A percentile compares a stretch with the other conserved stretches of the same genome.
These are phyloP conservation scores for Vaccinium corymbosum DNA, from an alignment of 148 eudicot species.

Conservation along the genomic window DNA sequence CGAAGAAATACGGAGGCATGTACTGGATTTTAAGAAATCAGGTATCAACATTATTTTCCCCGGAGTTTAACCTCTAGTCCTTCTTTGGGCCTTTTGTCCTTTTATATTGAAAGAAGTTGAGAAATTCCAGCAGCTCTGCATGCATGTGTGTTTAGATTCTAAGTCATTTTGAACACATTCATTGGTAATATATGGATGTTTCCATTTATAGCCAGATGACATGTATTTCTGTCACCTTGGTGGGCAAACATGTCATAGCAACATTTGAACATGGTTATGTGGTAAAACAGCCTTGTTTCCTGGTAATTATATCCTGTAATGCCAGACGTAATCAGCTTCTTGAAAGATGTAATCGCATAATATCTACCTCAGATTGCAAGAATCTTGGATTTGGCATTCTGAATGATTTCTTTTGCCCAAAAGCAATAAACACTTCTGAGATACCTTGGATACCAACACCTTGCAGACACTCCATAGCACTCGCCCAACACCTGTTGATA, in stretches of 20 bases:
- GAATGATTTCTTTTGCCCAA: neutral
- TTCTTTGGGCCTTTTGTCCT: slow-evolving; percentile 1
- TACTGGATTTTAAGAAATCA: slow-evolving; percentile 81
- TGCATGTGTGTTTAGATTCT: neutral
- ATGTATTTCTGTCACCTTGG: neutral
- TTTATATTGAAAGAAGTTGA: neutral
- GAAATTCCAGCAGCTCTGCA: neutral
- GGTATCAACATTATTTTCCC: slow-evolving; percentile 30
- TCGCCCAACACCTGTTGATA: no score
- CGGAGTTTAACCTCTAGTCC: neutral
- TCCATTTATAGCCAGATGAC: neutral
- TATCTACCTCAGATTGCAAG: neutral
- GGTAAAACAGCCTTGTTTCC: neutral
- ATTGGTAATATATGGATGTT: neutral
- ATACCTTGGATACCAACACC: no score
- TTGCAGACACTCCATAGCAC: no score
- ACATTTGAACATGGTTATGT: neutral
- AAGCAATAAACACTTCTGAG: neutral
- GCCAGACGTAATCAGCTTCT: neutral
- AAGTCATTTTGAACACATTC: neutral
- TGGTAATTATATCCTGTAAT: neutral
- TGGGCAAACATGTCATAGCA: neutral
- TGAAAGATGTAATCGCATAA: neutral
- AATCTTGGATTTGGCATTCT: neutral
- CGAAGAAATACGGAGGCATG: slow-evolving; percentile 91